Base-by-base conservation (phyloP, 2,329 filamentous ascomycete species). In the Tothia fuscella region DNA sequence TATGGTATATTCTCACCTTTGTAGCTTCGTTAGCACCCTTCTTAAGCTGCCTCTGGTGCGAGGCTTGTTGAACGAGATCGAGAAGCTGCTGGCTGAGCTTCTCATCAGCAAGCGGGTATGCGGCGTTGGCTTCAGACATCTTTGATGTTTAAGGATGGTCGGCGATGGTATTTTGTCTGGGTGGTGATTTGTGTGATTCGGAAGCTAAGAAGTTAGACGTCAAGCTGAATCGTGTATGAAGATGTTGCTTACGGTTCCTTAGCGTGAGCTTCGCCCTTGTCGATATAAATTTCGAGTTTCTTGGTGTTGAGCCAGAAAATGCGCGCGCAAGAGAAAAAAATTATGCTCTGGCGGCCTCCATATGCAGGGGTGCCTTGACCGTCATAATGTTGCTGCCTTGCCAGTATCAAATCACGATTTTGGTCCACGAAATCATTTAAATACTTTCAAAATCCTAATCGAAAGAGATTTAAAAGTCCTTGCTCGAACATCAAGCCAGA, bases 1-100 rank as follows among this genome's bases (percentile, higher is more conserved):
- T 19, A 2, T 30, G 22, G 24, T 24, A 16, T 12, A 26, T n/a
- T n/a, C n/a, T n/a, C 6, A 26, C 25, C 21, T 46, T 44, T 17
- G 48, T 46, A 5, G 20, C 29, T 31, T 48, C 46, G 30, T 42
- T 47, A 41, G 46, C 46, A 21, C 46, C 47, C 30, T 47, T 48
- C 25, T 41, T 35, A 2, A 49, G 19, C 24, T 49, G 47, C 13
- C 20, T 21, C 37, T 38, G 32, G 36, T 46, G 46, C 22, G 34
- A 41, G 7, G 36, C 26, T 41, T 47, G 42, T 38, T 47, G 45
- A 12, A 36, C 31, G 22, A 47, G 44, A 29, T 47, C 45, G 22
- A 46, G 43, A 6, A 46, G 20, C 21, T n/a, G 34, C 22, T 45
- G 41, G 13, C 20, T 29, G 32, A 46, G 42, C 34, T 33, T 28